Base-by-base conservation (phyloP, 2,329 filamentous ascomycete species). In the Aspergillus fumigatiaffinis region DNA sequence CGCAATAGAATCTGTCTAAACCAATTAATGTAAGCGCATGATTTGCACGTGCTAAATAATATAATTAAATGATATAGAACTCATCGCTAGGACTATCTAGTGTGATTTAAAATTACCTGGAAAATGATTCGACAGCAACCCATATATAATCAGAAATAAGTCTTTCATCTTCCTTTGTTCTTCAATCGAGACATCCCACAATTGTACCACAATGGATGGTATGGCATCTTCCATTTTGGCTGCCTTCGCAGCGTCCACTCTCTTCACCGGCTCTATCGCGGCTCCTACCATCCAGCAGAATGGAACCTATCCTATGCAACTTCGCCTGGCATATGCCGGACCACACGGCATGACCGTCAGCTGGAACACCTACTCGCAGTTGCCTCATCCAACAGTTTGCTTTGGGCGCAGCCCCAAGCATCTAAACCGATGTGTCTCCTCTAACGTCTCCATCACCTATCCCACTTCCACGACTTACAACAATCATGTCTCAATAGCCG, bases 351-450 rank as follows among this genome's bases (percentile, higher is more conserved):
- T 64, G 60, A 54, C 53, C 20, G 59, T 66, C 10, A 63, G 62
- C 41, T 75, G 71, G 73, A 75, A 74, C 55, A 75, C 71, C 3
- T 66, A 69, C 48, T 51, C 64, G n/a, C 58, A 69, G 26, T 51
- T 72, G 29, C 26, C 51, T 5, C 52, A 48, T 10, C 72, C 72
- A 4, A 61, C 58, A n/a, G 72, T 75, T 25, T 52, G 58, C 29
- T 74, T 68, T 50, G 71, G 72, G 8, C 50, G 59, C 26, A 59
- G 59, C 17, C 55, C 53, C 23, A 56, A 67, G 51, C 44, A 55
- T 14, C 60, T 74, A 25, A 53, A 56, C 51, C 17, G 14, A 61
- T 26, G 67, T 38, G 32, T 38, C 14, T 38, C 32, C 14, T 38
- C 32, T 38, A 17, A n/a, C 3, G 32, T 17, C 32, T 38, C 32